Percentiles rank a stretch among this genome's conserved stretches.
Conservation (phyloP, 2,329 filamentous ascomycete genomes). For the Aspergillus oerlinghausenensis region DNA sequence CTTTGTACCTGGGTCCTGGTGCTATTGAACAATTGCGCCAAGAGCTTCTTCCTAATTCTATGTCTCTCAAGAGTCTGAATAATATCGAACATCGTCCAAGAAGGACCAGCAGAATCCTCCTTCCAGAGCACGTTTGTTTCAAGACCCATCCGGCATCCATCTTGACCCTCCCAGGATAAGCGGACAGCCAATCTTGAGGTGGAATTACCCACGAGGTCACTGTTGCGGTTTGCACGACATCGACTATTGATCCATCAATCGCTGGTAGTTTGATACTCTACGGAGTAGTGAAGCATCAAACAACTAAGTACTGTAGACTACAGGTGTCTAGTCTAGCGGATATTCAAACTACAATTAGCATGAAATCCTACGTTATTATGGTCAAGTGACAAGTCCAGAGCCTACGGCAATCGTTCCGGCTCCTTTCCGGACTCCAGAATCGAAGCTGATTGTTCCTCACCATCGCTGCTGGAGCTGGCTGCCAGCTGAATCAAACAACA, state of each 20-base stretch:
- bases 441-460: background rate
- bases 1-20: no score
- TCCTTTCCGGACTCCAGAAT: background rate
- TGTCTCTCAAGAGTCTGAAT: background rate
- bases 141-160: conserved; percentile 4
- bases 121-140: conserved; percentile 3
- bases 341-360: background rate
- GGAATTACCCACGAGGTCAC: conserved; percentile 1
- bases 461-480: no score
- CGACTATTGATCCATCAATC: background rate
- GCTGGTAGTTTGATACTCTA: no score
- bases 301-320: background rate
- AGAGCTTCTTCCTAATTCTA: background rate
- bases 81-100: background rate
- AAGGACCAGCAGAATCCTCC: conserved; percentile 1
- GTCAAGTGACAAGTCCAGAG: background rate
- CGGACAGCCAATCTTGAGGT: conserved; percentile 2
- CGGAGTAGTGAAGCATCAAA: no score
- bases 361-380: background rate
- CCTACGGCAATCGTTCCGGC: background rate
- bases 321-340: no score
- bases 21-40: no score
- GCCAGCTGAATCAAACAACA: background rate
- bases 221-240: background rate
- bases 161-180: background rate